Evolutionary conservation across 176 grass and related monocot genomes (phyloP).

Genomic region (Paspalum vaginatum): DNA sequence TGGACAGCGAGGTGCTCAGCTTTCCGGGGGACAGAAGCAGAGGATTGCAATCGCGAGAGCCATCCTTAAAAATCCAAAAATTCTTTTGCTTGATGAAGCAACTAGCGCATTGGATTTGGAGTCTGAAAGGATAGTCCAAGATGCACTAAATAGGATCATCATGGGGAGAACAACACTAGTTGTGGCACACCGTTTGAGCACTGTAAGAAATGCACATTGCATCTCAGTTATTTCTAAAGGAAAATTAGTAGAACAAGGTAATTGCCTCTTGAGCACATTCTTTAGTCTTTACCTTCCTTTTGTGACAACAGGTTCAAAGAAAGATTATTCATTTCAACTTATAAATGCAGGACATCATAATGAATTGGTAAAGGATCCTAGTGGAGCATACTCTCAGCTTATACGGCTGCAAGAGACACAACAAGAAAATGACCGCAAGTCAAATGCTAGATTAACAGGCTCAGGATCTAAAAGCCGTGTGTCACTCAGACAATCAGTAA

Average conservation of each 20-base stretch:
- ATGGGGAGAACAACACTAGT: constrained; percentile 57
- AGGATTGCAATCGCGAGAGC: constrained; percentile 56
- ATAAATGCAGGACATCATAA: constrained; percentile 45
- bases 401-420: constrained; percentile 44
- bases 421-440: constrained; percentile 7
- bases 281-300: constrained; percentile 27
- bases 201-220: constrained; percentile 50
- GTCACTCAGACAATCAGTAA: constrained; percentile 17
- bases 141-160: constrained; percentile 50
- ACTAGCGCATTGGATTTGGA: constrained; percentile 63
- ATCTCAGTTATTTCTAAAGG: constrained; percentile 66
- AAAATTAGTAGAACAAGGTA: constrained; percentile 78
- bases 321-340: neutral
- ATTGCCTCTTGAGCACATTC: neutral
- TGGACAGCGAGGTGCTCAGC: constrained; percentile 55
- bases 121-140: constrained; percentile 62
- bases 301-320: neutral
- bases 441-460: constrained; percentile 30
- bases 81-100: constrained; percentile 67
- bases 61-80: constrained; percentile 60
- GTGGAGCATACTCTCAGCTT: constrained; percentile 47
- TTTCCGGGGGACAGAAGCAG: constrained; percentile 70
- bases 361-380: constrained; percentile 35
- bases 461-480: constrained; percentile 30
- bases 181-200: constrained; percentile 58